Evolutionary conservation across 2,329 filamentous ascomycete genomes (phyloP).

Genomic region (Zasmidium cellare): DNA sequence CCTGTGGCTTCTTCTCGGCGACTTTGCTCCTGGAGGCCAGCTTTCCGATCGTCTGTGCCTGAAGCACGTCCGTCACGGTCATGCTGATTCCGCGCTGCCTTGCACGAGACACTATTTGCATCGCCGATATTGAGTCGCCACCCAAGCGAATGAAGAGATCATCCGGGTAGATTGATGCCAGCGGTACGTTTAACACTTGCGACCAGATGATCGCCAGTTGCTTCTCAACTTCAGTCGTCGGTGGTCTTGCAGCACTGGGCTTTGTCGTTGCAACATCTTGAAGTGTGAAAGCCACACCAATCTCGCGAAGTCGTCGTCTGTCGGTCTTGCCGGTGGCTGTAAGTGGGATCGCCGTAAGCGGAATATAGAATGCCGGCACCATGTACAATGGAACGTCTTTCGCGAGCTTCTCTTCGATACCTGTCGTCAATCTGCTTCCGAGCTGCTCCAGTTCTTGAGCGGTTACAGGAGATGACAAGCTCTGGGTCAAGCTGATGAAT

Average conservation of each 20-base stretch:
- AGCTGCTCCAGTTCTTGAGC: background rate
- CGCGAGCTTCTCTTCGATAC: slow-evolving; percentile 39
- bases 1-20: background rate
- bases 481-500: slow-evolving; percentile 3
- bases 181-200: background rate
- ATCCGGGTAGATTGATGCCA: slow-evolving; percentile 14
- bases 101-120: slow-evolving; percentile 38
- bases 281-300: background rate
- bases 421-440: background rate
- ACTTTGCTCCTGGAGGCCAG: background rate
- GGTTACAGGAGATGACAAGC: no score
- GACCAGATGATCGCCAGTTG: background rate
- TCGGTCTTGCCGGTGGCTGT: slow-evolving; percentile 45
- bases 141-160: slow-evolving; percentile 48
- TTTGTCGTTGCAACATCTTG: background rate
- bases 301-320: slow-evolving; percentile 11
- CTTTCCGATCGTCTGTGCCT: background rate
- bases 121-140: slow-evolving; percentile 48
- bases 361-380: slow-evolving; percentile 46
- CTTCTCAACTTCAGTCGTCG: background rate
- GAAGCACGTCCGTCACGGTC: background rate
- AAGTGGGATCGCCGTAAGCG: slow-evolving; percentile 44
- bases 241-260: background rate
- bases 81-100: background rate
- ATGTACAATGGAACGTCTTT: slow-evolving; percentile 35